A percentile compares a stretch with the other conserved stretches of the same genome.
phyloP scores from a whole-genome alignment of 768 basidiomycete species.

The Astraeus odoratus region DNA sequence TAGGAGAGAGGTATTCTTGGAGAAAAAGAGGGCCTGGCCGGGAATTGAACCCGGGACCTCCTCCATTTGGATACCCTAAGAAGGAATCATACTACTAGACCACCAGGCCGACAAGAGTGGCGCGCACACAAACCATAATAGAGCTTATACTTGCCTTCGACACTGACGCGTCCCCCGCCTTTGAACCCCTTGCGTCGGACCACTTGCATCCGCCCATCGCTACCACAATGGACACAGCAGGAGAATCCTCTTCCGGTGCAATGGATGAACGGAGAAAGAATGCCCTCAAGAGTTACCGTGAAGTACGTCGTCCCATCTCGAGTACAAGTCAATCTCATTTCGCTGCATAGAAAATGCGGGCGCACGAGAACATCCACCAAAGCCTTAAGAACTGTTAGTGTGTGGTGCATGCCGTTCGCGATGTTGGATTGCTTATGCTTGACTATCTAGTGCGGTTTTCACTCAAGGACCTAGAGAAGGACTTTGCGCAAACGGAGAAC shows the following conservation, averaged over 20 bases:
- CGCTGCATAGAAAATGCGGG: conserved; percentile 83
- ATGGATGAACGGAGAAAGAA: conserved; percentile 70
- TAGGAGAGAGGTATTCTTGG: too few species aligned
- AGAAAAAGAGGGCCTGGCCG: conserved; percentile 38
- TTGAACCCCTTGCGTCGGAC: conserved; percentile 5
- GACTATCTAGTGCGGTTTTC: conserved; percentile 74
- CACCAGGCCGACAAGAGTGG: conserved; percentile 35
- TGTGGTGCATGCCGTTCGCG: background rate
- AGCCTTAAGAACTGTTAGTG: conserved; percentile 83
- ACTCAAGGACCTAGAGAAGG: conserved; percentile 81
- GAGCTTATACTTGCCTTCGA: background rate
- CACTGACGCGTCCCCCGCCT: conserved; percentile 23
- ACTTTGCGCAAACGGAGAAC: conserved; percentile 92
- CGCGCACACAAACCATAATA: background rate
- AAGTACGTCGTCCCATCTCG: conserved; percentile 34
- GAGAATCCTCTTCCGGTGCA: conserved; percentile 42
- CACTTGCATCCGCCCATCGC: conserved; percentile 2
- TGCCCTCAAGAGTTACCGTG: conserved; percentile 71
- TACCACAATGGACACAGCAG: conserved; percentile 21
- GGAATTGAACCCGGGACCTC: conserved; percentile 59
- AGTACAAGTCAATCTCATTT: background rate
- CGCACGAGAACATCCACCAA: conserved; percentile 82
- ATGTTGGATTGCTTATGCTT: background rate
- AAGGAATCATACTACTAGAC: conserved; percentile 52
- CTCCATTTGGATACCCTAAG: conserved; percentile 43